These are phyloP conservation scores for Fragaria ananassa DNA, from an alignment of 306 rosid genomes.

Conservation along the genomic window DNA sequence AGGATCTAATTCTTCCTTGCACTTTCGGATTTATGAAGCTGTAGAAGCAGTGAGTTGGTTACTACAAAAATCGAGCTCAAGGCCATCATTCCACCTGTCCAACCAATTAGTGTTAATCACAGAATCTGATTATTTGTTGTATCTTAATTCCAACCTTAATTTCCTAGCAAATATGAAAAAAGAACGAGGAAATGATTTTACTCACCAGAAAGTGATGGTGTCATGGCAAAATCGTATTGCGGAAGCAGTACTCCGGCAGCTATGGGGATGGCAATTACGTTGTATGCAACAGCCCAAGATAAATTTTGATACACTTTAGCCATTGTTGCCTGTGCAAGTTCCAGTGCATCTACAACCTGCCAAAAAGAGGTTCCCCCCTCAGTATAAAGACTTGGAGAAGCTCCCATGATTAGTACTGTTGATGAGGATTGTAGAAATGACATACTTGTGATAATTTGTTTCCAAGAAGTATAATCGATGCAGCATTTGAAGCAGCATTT, in stretches of 20 bases:
- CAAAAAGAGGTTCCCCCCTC: conserved; percentile 14
- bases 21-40: conserved; percentile 50
- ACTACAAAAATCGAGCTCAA: conserved; percentile 93
- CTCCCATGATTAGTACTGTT: neutral
- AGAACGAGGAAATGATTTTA: conserved; percentile 6
- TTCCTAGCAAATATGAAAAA: neutral
- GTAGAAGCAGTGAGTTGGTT: conserved; percentile 80
- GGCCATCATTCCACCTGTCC: conserved; percentile 95
- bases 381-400: conserved; percentile 19
- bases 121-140: conserved; percentile 5
- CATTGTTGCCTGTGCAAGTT: conserved; percentile 89
- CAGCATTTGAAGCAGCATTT: conserved; percentile 97
- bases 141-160: neutral
- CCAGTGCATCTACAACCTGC: conserved; percentile 89
- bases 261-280: conserved; percentile 71
- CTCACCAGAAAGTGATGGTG: conserved; percentile 94
- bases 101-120: conserved; percentile 17
- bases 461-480: conserved; percentile 90
- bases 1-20: conserved; percentile 16
- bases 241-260: conserved; percentile 95
- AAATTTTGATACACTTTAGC: conserved; percentile 87
- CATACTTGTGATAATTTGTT: conserved; percentile 87
- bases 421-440: conserved; percentile 18
- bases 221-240: conserved; percentile 87
- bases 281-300: conserved; percentile 94